Evolutionary conservation across 352 stramenopile genomes (phyloP), one percentile per base, ranked within the genome.

Genomic region (Pseudoperonospora humuli): DNA sequence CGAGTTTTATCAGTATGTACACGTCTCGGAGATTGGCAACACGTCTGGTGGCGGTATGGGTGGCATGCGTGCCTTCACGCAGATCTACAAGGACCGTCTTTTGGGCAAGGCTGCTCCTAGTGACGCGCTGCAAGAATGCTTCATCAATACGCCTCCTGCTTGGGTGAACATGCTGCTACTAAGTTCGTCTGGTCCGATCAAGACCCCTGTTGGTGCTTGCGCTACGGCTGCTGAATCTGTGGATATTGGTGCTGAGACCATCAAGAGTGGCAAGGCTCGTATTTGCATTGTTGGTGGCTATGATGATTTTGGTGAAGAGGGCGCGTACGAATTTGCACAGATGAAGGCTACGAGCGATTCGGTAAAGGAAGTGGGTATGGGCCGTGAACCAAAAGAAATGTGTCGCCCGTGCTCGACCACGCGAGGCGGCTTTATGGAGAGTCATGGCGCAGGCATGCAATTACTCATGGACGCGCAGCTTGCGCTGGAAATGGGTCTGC

Each of bases 151-250:
- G 18, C 75, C 84, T 29, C 73, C 84, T 28, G 84, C 81, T 0
- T 95, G 84, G 84, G 78, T 95, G 7, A 95, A 95, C 61, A 95
- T 95, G 84, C 45, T 93, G 24, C 40, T 95, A 19, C 42, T 95
- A 39, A 88, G 73, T 23, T 91, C 81, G 7, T 92, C 81, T 15
- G 84, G 84, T 8, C 84, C 79, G 11, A 95, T 95, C 55, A 92
- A 95, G 71, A 93, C 81, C 0, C 79, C 79, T 0, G 81, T 95
- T 2, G 84, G 84, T 40, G 82, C 84, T 3, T 95, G 82, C 39
- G 84, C 84, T 0, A 95, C 84, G 2, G 76, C 84, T 11, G 81
- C 81, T 25, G 84, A 93, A 61, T 93, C 79, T 26, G 69, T 95
- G 7, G 84, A 93, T 41, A 89, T 93, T 42, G 84, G 73, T 59